phyloP scores from a whole-genome alignment of 257 asterid genomes.

The Solanum infundibuliforme region DNA sequence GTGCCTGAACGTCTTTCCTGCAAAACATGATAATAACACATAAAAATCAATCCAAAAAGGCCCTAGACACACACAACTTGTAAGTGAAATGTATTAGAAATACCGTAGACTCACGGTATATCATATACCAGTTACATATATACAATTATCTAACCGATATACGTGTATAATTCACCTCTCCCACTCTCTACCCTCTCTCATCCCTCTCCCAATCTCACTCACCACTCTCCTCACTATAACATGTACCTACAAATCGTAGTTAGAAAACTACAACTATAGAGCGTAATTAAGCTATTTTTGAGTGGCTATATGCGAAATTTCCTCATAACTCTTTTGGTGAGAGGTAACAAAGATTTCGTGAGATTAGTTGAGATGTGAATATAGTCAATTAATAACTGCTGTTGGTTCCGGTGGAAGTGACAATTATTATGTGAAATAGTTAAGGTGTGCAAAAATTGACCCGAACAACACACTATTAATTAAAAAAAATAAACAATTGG shows the following conservation, averaged over 20 bases:
- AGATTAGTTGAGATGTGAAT: not conserved
- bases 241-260: not conserved
- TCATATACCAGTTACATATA: no score
- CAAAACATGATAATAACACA: no score
- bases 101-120: no score
- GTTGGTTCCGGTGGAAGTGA: not conserved
- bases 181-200: no score
- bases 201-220: not conserved
- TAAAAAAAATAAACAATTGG: not conserved
- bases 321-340: not conserved
- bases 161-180: not conserved
- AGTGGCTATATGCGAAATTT: not conserved
- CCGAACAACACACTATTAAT: not conserved
- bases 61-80: no score
- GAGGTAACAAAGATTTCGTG: not conserved
- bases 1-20: no score
- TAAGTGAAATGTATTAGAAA: no score
- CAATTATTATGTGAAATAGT: not conserved
- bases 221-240: not conserved
- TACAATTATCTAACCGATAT: no score
- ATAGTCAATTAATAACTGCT: not conserved
- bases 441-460: not conserved
- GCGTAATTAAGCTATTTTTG: not conserved
- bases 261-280: not conserved
- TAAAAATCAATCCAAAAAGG: no score